Conservation (phyloP, 2,329 filamentous ascomycete species). For the Diplodia mutila region DNA sequence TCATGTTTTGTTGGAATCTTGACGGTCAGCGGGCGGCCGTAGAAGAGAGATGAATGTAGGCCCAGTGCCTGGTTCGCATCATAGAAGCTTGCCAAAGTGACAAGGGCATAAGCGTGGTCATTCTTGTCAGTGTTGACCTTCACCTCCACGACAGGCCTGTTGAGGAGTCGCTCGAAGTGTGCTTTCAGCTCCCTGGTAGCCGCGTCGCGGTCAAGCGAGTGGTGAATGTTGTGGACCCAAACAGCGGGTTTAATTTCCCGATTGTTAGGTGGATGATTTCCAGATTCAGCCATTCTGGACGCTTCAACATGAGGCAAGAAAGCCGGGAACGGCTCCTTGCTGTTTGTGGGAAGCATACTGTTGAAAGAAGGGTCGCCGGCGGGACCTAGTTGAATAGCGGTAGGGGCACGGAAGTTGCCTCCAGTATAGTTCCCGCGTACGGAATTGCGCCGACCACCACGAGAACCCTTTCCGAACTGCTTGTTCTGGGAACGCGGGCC, state of each 20-base stretch:
- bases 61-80: background rate
- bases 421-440: constrained; percentile 1
- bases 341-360: background rate
- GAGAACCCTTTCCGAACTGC: background rate
- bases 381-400: background rate
- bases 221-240: constrained; percentile 8
- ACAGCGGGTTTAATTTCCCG: background rate
- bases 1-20: background rate
- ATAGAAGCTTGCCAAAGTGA: background rate
- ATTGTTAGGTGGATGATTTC: background rate
- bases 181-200: background rate
- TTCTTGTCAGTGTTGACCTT: background rate
- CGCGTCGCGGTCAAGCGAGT: background rate
- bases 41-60: background rate
- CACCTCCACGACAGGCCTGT: background rate
- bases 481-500: background rate
- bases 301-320: background rate
- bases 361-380: background rate
- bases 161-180: background rate
- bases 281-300: background rate
- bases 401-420: background rate
- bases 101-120: background rate
- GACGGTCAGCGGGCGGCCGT: background rate
- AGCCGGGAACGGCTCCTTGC: constrained; percentile 15
- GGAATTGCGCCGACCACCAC: constrained; percentile 13